These are phyloP conservation scores for Debaryomyces subglobosus DNA, from an alignment of 1,139 yeast genomes.

Conservation along the genomic window DNA sequence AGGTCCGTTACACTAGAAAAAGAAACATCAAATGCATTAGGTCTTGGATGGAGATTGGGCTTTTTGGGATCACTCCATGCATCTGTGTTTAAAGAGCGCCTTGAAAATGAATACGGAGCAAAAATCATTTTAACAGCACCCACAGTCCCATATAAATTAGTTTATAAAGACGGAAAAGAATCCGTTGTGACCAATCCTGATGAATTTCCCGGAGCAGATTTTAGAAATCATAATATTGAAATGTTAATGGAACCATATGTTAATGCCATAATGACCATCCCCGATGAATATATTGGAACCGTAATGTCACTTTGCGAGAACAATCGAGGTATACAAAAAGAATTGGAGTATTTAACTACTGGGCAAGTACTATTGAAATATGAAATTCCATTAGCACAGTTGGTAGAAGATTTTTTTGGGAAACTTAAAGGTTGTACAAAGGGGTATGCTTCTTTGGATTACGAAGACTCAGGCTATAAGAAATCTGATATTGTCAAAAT, in stretches of 20 bases:
- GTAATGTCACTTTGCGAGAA: constrained; percentile 86
- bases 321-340: constrained; percentile 82
- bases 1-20: constrained; percentile 87
- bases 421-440: constrained; percentile 85
- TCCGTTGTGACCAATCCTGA: constrained; percentile 82
- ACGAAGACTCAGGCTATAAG: constrained; percentile 88
- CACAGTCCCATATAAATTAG: constrained; percentile 87
- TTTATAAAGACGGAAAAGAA: constrained; percentile 65
- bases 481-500: constrained; percentile 82
- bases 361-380: constrained; percentile 84
- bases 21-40: constrained; percentile 92
- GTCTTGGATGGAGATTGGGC: constrained; percentile 97
- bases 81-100: constrained; percentile 86
- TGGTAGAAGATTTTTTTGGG: constrained; percentile 95
- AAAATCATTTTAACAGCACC: constrained; percentile 92
- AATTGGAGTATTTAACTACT: constrained; percentile 73
- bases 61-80: constrained; percentile 95
- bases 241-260: constrained; percentile 85
- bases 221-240: constrained; percentile 50
- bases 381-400: constrained; percentile 80
- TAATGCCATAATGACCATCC: constrained; percentile 88
- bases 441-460: constrained; percentile 94
- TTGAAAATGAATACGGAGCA: constrained; percentile 93
- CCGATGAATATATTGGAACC: constrained; percentile 83
- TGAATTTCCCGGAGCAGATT: constrained; percentile 74